Percentiles rank a stretch among this genome's conserved stretches.
phyloP scores from a whole-genome alignment of 2,329 filamentous ascomycete genomes.

The Scolecobasidium constrictum region DNA sequence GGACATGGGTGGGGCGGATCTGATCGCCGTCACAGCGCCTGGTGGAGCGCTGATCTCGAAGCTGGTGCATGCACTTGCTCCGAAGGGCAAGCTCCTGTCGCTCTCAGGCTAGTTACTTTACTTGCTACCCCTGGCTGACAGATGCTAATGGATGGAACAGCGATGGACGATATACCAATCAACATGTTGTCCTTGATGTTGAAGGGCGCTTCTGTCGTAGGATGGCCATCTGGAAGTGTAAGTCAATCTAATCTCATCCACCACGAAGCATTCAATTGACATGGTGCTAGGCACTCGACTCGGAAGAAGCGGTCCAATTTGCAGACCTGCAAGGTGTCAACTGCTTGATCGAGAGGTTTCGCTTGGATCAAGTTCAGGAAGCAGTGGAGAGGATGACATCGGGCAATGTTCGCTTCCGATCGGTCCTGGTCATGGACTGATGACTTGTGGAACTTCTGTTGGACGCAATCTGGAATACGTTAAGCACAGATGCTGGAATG shows the following conservation, averaged over 20 bases:
- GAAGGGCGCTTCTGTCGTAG: constrained; percentile 36
- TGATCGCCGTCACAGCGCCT: constrained; percentile 54
- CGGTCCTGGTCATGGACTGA: constrained; percentile 39
- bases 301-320: constrained; percentile 42
- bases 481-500: no score
- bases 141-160: constrained; percentile 15
- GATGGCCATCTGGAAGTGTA: constrained; percentile 44
- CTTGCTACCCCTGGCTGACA: neutral
- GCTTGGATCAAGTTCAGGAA: constrained; percentile 38
- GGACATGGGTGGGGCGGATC: constrained; percentile 49
- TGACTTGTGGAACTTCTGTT: no score
- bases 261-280: no score
- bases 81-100: constrained; percentile 47
- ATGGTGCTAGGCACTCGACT: constrained; percentile 40
- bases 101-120: constrained; percentile 33
- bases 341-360: constrained; percentile 44
- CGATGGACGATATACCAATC: constrained; percentile 33
- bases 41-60: constrained; percentile 43
- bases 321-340: constrained; percentile 36
- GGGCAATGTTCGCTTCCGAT: constrained; percentile 40
- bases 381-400: constrained; percentile 39
- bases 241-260: no score
- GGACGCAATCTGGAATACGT: no score
- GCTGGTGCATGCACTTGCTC: constrained; percentile 42
- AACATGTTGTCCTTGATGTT: constrained; percentile 32